phyloP scores from a whole-genome alignment of 768 basidiomycete genomes.

The Mycena venus region DNA sequence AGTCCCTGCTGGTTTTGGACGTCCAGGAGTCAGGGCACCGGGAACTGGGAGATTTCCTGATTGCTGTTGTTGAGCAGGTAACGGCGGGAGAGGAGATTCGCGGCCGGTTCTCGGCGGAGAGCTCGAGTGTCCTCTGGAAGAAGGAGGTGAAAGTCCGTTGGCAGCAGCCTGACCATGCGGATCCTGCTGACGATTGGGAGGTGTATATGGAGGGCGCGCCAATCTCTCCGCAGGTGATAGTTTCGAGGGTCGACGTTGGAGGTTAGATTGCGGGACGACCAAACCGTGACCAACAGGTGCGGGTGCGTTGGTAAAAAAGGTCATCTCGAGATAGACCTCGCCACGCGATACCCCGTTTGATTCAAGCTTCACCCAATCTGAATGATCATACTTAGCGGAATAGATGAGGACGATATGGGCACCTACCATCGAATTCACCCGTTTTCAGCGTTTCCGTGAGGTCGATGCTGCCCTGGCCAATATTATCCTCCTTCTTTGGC shows the following conservation, averaged over 20 bases:
- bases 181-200: slow-evolving; percentile 15
- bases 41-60: slow-evolving; percentile 32
- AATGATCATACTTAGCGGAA: slow-evolving; percentile 39
- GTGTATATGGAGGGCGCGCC: slow-evolving; percentile 51
- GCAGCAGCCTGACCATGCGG: background rate
- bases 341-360: slow-evolving; percentile 78
- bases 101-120: slow-evolving; percentile 35
- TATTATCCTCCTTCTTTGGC: slow-evolving; percentile 74
- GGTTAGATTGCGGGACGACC: slow-evolving; percentile 43
- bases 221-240: slow-evolving; percentile 65
- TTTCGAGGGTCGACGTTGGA: slow-evolving; percentile 67
- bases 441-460: slow-evolving; percentile 84
- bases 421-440: slow-evolving; percentile 93
- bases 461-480: slow-evolving; percentile 84
- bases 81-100: slow-evolving; percentile 55
- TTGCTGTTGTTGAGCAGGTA: slow-evolving; percentile 46
- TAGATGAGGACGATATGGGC: background rate
- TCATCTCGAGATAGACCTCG: slow-evolving; percentile 94
- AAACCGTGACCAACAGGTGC: slow-evolving; percentile 50
- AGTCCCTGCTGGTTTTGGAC: slow-evolving; percentile 35
- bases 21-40: slow-evolving; percentile 35
- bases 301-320: slow-evolving; percentile 84
- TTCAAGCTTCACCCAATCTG: slow-evolving; percentile 79
- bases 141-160: slow-evolving; percentile 39
- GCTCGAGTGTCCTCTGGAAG: slow-evolving; percentile 34